Base-by-base conservation (phyloP, 768 basidiomycete genomes). In the Trametes cinnabarina region DNA sequence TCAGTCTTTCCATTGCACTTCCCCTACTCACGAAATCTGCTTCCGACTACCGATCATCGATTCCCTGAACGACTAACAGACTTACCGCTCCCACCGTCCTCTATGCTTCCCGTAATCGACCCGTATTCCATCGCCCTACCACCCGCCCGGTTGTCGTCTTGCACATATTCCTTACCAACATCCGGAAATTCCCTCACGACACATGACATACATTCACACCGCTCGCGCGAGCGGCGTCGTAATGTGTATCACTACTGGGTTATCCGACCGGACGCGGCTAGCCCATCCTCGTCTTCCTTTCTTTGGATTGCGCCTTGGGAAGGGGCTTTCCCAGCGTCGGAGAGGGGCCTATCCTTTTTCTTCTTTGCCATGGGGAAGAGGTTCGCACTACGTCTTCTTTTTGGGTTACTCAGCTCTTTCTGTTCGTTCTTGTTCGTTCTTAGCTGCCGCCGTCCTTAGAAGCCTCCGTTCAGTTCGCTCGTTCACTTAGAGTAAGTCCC, bases 41-140 rank as follows among this genome's bases (percentile, higher is more conserved):
- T 46, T 44, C n/a, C 48, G 41, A 35, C 15, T 32, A 28, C n/a
- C 48, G 41, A 35, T 19, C 32, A n/a, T 40, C 37, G 23, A 43
- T 28, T 42, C 26, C 43, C 32, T 19, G 41, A 43, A 57, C 56
- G 56, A 50, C 50, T 50, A 57, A 51, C 51, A 50, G 56, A 50
- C 25, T 20, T 30, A 28, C 20, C 47, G 15, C 44, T 22, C 22
- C 44, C 44, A 25, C 23, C 19, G 5, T 46, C 44, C 22, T 46
- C 44, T 19, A 14, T 35, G 19, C 26, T 46, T 20, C 46, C 37
- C 46, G 19, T 48, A 47, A 55, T 48, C 37, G 46, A 28, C 54
- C 10, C 19, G 46, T 46, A 37, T 40, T 55, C 9, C 37, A 11
- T 8, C 19, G 8, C 34, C 23, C 22, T 37, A 10, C 17, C 50